Percentiles rank a stretch among this genome's conserved stretches.
Conservation (phyloP, 805 yeast species). For the Wickerhamomyces alni region DNA sequence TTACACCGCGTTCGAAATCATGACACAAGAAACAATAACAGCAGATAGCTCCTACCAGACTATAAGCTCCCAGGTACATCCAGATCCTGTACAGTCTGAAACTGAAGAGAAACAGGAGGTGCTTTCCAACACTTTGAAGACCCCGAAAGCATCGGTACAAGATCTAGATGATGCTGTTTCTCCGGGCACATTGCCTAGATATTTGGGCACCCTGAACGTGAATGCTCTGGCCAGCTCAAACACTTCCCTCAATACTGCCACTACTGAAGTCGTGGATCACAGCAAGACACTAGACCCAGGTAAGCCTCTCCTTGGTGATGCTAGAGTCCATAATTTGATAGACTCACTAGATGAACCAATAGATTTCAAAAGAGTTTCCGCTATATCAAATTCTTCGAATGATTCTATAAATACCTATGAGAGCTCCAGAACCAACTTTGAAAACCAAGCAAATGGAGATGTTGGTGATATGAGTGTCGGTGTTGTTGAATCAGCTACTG, state of each 20-base stretch:
- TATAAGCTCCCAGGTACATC: not conserved
- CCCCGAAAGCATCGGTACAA: constrained; percentile 12
- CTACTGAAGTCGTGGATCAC: constrained; percentile 1
- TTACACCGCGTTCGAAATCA: not conserved
- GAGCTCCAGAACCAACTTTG: not conserved
- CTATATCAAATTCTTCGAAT: constrained; percentile 24
- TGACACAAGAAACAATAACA: not conserved
- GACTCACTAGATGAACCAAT: constrained; percentile 34
- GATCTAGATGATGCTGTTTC: constrained; percentile 10
- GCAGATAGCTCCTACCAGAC: constrained; percentile 7
- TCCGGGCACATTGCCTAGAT: constrained; percentile 33
- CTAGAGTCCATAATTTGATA: constrained; percentile 16
- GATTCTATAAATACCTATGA: constrained; percentile 11
- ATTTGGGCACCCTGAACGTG: constrained; percentile 41
- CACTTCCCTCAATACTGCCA: constrained; percentile 3
- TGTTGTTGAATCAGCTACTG: constrained; percentile 11
- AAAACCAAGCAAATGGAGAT: constrained; percentile 5
- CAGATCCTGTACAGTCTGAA: not conserved
- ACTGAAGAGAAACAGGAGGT: not conserved
- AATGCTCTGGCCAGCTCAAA: constrained; percentile 33
- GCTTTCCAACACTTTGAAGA: constrained; percentile 1
- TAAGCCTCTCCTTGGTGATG: constrained; percentile 19
- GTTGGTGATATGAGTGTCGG: constrained; percentile 9
- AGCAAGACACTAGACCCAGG: constrained; percentile 44
- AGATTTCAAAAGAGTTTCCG: constrained; percentile 35